Conservation (phyloP, 345 rosid genomes). For the Hibiscus trionum region DNA sequence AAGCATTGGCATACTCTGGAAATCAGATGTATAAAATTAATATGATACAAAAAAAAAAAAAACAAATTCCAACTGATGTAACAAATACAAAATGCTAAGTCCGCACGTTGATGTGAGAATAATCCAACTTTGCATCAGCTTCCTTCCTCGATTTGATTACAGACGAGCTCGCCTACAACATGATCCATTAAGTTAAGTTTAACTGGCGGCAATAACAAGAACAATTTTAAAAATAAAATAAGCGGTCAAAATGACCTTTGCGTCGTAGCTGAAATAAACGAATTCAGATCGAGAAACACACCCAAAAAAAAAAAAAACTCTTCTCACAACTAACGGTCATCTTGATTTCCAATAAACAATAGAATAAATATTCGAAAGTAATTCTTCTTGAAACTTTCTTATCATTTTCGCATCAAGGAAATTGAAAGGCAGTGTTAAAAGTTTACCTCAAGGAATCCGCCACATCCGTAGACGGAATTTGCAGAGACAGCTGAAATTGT, state of each 20-base stretch:
- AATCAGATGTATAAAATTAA: neutral
- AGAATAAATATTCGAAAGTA: neutral
- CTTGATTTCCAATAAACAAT: neutral
- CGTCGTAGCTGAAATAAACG: neutral
- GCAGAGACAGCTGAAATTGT: constrained; percentile 44
- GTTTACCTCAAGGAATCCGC: constrained; percentile 87
- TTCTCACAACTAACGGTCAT: neutral
- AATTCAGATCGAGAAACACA: neutral
- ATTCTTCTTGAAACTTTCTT: neutral
- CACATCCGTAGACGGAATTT: constrained; percentile 78
- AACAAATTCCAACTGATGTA: neutral
- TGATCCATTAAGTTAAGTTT: neutral
- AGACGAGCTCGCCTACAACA: constrained; percentile 70
- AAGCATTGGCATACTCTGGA: neutral
- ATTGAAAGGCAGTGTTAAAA: neutral
- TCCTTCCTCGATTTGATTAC: constrained; percentile 71
- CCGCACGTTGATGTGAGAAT: constrained; percentile 69
- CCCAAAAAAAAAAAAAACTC: neutral
- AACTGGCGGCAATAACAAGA: neutral
- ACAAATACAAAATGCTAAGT: neutral
- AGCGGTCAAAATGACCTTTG: neutral
- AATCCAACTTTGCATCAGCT: constrained; percentile 59
- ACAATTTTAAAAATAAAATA: neutral
- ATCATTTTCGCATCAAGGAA: neutral
- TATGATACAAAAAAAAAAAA: too few species aligned